phyloP scores from a whole-genome alignment of 345 rosid species.

The Eucalyptus dawsonii region DNA sequence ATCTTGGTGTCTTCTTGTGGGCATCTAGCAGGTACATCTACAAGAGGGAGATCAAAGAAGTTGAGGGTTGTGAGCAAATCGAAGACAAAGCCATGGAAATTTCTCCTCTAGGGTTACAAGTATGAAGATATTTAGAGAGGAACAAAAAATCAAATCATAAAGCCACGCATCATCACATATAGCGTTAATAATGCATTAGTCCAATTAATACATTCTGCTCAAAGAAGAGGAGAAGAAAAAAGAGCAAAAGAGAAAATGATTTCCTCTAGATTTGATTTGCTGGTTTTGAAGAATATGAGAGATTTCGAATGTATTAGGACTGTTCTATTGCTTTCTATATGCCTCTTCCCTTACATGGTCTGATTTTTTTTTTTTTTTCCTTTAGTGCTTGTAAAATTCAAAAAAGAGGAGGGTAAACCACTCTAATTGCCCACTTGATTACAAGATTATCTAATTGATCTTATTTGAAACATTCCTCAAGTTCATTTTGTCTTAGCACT shows the following conservation, averaged over 20 bases:
- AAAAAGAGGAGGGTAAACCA: not conserved
- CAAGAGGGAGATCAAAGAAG: slow-evolving; percentile 40
- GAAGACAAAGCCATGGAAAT: slow-evolving; percentile 47
- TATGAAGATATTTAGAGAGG: not conserved
- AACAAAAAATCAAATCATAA: not conserved
- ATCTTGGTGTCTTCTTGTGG: slow-evolving; percentile 59
- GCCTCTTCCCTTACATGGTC: not conserved
- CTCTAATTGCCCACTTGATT: not conserved
- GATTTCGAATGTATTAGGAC: not conserved
- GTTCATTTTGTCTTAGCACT: not conserved
- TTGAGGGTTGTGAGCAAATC: slow-evolving; percentile 20
- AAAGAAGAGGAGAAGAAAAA: not conserved
- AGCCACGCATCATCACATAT: not conserved
- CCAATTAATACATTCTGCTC: not conserved
- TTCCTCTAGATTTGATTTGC: not conserved
- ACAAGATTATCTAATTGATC: not conserved
- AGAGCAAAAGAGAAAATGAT: not conserved
- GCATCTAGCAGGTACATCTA: slow-evolving; percentile 56
- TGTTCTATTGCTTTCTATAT: not conserved
- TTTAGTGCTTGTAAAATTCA: not conserved
- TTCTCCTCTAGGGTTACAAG: slow-evolving; percentile 40
- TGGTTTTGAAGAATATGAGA: not conserved
- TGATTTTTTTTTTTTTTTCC: not conserved
- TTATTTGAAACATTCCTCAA: not conserved
- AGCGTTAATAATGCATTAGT: not conserved